Conservation (phyloP, 345 rosid species). For the Linum usitatissimum region DNA sequence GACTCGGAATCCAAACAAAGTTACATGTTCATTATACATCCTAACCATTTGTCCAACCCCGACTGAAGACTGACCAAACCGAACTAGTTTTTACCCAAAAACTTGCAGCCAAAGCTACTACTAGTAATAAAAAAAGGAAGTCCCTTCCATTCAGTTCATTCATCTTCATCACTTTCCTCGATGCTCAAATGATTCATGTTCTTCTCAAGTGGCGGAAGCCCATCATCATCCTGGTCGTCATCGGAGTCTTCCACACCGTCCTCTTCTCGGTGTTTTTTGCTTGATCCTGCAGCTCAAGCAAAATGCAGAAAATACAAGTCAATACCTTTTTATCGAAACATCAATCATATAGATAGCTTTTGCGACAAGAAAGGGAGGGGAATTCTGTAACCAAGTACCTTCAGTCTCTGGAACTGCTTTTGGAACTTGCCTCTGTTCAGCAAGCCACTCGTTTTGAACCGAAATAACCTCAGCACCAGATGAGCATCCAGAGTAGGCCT, state of each 20-base stretch:
- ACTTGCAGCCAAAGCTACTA: too few relatives aligned
- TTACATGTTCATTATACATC: too few relatives aligned
- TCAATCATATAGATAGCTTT: neutral
- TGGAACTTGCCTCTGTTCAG: conserved; percentile 51
- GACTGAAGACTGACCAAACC: too few relatives aligned
- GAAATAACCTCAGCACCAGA: conserved; percentile 67
- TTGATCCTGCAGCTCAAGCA: neutral
- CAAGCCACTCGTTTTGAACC: conserved; percentile 82
- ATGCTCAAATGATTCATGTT: conserved; percentile 62
- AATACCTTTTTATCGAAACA: neutral
- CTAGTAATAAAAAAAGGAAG: too few relatives aligned
- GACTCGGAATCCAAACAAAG: too few relatives aligned
- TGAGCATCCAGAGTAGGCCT: conserved; percentile 68
- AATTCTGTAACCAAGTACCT: conserved; percentile 24
- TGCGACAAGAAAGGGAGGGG: too few relatives aligned
- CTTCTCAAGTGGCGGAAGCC: conserved; percentile 80
- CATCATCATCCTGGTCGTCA: conserved; percentile 54
- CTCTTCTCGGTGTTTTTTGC: neutral
- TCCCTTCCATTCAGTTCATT: too few relatives aligned
- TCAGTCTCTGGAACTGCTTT: conserved; percentile 30
- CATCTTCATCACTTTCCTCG: conserved; percentile 42
- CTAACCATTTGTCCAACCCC: too few relatives aligned
- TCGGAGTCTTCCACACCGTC: conserved; percentile 27
- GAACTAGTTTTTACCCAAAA: too few relatives aligned
- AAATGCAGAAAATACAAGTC: neutral